Base-by-base conservation (phyloP, 2,329 filamentous ascomycete genomes). In the Rutstroemia sp. region DNA sequence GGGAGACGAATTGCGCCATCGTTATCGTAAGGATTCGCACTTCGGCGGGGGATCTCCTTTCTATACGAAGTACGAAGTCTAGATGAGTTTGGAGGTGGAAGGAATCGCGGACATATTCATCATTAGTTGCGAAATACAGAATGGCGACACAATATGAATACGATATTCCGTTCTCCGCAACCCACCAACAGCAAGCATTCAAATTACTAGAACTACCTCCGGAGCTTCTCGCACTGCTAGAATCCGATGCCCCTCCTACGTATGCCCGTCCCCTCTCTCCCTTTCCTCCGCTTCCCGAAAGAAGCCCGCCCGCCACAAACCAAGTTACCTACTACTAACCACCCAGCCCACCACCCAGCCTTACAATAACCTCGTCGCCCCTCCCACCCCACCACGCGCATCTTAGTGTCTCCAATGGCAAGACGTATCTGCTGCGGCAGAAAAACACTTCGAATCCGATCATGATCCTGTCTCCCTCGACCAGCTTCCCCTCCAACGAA, bases 361-460 rank as follows among this genome's bases (percentile, higher is more conserved):
- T 63, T 7, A 61, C 61, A 39, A 61, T 70, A 56, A 66, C 60
- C 39, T 75, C 77, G 12, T 78, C 79, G 21, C 48, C 21, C 3
- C 9, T 19, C 7, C 38, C 46, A 25, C 38, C 45, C 2, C 42
- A 48, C 46, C 45, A 55, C 62, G 38, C 39, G 58, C 3, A 65
- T 62, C 5, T 53, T 53, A 8, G 60, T 63, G 5, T 59, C 58
- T 19, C 72, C 77, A 21, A 74, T 3, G 69, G 72, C 53, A 78
- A 76, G 62, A 78, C 76, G 16, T 86, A 83, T 70, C 75, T 75
- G 5, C 74, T 86, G 48, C 80, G 79, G 30, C 83, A 86, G 65
- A 86, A 86, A 67, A 86, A 85, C 67, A 85, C 83, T 0, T 86
- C 83, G 47, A 86, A 86, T 66, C 78, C 79, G n/a, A 74, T 86